Evolutionary conservation across 2,329 filamentous ascomycete species (phyloP), one percentile per base, ranked within the genome.

Genomic region (Paradendryphiella salina): DNA sequence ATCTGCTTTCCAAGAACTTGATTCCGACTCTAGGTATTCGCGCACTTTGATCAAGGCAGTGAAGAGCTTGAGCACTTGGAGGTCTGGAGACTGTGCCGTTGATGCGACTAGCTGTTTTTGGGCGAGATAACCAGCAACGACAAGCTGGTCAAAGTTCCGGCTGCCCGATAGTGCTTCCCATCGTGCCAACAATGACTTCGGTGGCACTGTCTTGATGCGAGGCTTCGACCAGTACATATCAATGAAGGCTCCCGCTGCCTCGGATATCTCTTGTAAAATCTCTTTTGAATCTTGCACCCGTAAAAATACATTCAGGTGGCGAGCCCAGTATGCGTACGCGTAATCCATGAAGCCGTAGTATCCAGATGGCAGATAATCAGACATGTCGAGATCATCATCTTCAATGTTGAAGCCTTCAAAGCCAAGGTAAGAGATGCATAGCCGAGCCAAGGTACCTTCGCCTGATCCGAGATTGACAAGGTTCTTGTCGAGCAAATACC

Each of bases 331-430:
- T 20, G 42, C 42, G 14, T 46, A 52, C 2, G 49, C 42, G 38
- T 52, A 46, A 11, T 52, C 42, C 2, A 52, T 14, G 26, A 52
- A 52, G 3, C 49, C 49, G 36, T 46, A 46, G 14, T 43, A 46
- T 8, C 42, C 42, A 9, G 33, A 52, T n/a, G 42, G 26, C 17
- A 41, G 18, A 32, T 35, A 41, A 11, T 20, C 37, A 5, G 35
- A 14, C 6, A 46, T 15, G 13, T 14, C 15, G 15, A 42, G 17
- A 8, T 37, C 17, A n/a, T 18, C 21, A 14, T 43, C 18, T 17
- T 32, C 15, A 18, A 17, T 4, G 15, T 45, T 11, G 18, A 50
- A 39, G 3, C 40, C 33, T 39, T 43, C 33, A 11, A 50, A 50
- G 17, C 33, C 21, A 17, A 50, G 40, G 29, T 50, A 50, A 10